phyloP scores from a whole-genome alignment of 2,329 filamentous ascomycete genomes.

The Exophiala oligosperma region DNA sequence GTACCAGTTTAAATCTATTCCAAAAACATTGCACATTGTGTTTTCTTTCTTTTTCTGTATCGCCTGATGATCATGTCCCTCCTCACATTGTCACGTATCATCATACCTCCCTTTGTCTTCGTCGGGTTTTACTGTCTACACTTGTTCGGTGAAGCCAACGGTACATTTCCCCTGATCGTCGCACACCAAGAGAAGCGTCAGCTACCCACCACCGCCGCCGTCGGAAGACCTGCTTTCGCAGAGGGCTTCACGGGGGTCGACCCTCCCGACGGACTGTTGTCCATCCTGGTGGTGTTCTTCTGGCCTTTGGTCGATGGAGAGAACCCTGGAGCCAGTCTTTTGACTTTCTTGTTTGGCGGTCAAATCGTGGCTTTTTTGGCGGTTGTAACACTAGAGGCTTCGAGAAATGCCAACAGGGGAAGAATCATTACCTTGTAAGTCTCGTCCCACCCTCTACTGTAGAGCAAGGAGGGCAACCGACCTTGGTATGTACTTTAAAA shows the following conservation, averaged over 20 bases:
- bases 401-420: conserved; percentile 44
- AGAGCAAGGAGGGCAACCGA: too few relatives aligned
- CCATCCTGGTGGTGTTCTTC: conserved; percentile 39
- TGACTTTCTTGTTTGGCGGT: conserved; percentile 40
- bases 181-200: background rate
- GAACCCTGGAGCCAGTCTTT: conserved; percentile 33
- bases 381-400: conserved; percentile 44
- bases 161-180: conserved; percentile 6
- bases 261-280: conserved; percentile 35
- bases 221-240: conserved; percentile 25
- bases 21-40: background rate
- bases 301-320: conserved; percentile 39
- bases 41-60: background rate
- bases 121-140: conserved; percentile 12
- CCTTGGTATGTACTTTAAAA: conserved; percentile 37
- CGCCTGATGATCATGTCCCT: conserved; percentile 22
- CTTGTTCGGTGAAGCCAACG: conserved; percentile 5
- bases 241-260: conserved; percentile 38
- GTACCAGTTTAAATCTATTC: background rate
- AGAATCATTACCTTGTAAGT: conserved; percentile 45
- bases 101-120: conserved; percentile 9
- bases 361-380: conserved; percentile 41
- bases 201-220: background rate
- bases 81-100: conserved; percentile 2
- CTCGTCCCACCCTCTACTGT: too few relatives aligned